These are phyloP conservation scores for Vicia faba DNA, from an alignment of 306 rosid genomes.

Conservation along the genomic window DNA sequence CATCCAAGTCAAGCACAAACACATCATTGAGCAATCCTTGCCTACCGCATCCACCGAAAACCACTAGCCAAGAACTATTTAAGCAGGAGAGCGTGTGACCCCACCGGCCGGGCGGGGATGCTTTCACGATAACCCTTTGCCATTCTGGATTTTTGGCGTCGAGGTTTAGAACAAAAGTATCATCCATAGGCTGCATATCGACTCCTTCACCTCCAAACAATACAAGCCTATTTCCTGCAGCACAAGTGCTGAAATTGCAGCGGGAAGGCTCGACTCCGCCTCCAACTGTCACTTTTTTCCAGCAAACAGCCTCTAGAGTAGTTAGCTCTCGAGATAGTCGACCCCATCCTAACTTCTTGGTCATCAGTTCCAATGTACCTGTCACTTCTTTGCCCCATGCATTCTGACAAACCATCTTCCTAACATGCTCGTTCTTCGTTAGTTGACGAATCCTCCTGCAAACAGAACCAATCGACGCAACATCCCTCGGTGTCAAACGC, in stretches of 20 bases:
- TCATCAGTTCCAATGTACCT: conserved; percentile 84
- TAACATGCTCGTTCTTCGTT: conserved; percentile 88
- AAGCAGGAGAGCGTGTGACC: conserved; percentile 94
- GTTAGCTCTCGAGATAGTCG: conserved; percentile 89
- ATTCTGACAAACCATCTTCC: conserved; percentile 99
- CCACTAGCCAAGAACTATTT: conserved; percentile 86
- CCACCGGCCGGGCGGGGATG: conserved; percentile 99
- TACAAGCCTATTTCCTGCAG: conserved; percentile 92
- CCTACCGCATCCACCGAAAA: conserved; percentile 94
- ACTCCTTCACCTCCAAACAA: conserved; percentile 98
- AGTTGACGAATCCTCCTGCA: conserved; percentile 88
- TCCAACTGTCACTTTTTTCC: conserved; percentile 88
- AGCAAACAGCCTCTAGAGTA: conserved; percentile 92
- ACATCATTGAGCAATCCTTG: conserved; percentile 94
- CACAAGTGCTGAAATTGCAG: conserved; percentile 97
- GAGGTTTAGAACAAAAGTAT: conserved; percentile 91
- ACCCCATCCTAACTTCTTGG: conserved; percentile 95
- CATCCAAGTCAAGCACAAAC: conserved; percentile 93
- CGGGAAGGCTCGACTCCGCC: conserved; percentile 96
- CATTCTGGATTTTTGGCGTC: conserved; percentile 88
- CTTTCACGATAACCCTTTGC: conserved; percentile 77
- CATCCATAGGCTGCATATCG: conserved; percentile 97
- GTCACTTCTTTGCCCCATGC: conserved; percentile 99
- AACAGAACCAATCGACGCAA: conserved; percentile 97
- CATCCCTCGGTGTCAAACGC: conserved; percentile 94